These are phyloP conservation scores for Aspergillus diversus DNA, from an alignment of 495 filamentous ascomycete species.

Conservation along the genomic window DNA sequence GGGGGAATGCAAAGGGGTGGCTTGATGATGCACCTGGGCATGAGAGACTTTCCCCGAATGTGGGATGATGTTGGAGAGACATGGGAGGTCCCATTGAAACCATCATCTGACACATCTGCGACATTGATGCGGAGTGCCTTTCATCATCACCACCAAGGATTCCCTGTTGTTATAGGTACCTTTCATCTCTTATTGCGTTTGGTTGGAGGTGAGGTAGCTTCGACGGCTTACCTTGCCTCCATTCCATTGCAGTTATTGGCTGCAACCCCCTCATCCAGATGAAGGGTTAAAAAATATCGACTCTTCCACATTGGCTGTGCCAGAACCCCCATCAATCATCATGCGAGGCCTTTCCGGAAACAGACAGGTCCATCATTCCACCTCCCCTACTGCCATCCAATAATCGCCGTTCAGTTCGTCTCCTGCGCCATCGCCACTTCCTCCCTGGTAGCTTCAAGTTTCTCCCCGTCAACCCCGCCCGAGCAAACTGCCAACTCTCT, in stretches of 20 bases:
- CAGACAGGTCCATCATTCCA: constrained; percentile 10
- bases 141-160: constrained; percentile 13
- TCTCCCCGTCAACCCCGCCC: background rate
- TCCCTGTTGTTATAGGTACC: background rate
- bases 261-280: background rate
- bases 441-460: constrained; percentile 7
- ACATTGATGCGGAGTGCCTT: constrained; percentile 20
- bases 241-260: background rate
- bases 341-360: constrained; percentile 14
- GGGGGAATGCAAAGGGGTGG: background rate
- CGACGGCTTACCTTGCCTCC: background rate
- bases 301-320: background rate
- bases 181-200: background rate
- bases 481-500: background rate
- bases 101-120: constrained; percentile 20
- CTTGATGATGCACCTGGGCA: background rate
- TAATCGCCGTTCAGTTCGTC: background rate
- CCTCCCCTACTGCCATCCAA: constrained; percentile 7
- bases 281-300: background rate
- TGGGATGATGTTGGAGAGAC: constrained; percentile 15
- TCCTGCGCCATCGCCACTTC: constrained; percentile 9
- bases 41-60: background rate
- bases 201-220: background rate
- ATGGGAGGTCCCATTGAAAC: constrained; percentile 2
- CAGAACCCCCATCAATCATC: constrained; percentile 4